Percentiles rank a stretch among this genome's conserved stretches.
Evolutionary conservation across 345 rosid genomes (phyloP).

Genomic region (Salix purpurea): DNA sequence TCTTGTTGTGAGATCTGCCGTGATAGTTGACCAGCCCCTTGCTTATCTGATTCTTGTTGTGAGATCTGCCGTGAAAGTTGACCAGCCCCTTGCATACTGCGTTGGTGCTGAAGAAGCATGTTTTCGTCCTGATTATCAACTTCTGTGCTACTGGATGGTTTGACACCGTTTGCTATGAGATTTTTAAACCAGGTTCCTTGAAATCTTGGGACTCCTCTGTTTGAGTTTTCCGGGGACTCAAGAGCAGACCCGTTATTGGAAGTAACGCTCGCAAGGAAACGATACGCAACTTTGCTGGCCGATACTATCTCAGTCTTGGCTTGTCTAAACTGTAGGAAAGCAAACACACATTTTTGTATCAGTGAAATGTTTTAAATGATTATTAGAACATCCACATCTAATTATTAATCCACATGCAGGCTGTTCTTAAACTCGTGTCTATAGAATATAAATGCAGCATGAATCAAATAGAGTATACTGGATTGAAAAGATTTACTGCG

Average conservation of each 20-base stretch:
- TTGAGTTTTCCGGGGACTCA: conserved; percentile 56
- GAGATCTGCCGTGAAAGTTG: no score
- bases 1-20: no score
- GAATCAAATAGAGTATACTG: not conserved
- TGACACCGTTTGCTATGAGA: conserved; percentile 52
- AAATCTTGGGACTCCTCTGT: conserved; percentile 52
- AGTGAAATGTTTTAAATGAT: not conserved
- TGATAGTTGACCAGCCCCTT: conserved; percentile 1
- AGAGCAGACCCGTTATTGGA: conserved; percentile 33
- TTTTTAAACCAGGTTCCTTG: conserved; percentile 84
- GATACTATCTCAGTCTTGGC: conserved; percentile 91
- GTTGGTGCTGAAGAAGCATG: conserved; percentile 21
- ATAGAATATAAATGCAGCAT: not conserved
- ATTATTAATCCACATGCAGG: not conserved
- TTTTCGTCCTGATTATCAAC: conserved; percentile 30
- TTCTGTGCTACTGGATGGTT: conserved; percentile 57
- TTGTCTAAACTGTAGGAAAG: conserved; percentile 68
- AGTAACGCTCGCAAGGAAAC: conserved; percentile 63
- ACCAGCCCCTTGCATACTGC: not conserved
- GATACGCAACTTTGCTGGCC: conserved; percentile 96
- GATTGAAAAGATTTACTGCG: not conserved
- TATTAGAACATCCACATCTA: not conserved
- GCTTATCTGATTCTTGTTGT: not conserved
- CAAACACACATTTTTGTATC: conserved; percentile 2
- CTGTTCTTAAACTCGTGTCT: no score